Conservation (phyloP, 306 rosid species). For the Corylus americana region DNA sequence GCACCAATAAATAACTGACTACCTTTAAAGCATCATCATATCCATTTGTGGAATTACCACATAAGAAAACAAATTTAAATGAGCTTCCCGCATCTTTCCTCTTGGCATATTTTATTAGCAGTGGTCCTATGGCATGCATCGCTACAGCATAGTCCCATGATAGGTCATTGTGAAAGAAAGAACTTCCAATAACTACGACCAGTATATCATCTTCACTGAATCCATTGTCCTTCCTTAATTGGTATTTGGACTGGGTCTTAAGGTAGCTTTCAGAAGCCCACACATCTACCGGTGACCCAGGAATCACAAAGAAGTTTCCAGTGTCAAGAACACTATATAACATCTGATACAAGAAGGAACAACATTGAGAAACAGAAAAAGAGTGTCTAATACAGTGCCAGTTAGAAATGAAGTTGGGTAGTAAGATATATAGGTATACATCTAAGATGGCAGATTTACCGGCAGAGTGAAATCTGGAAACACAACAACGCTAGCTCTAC, state of each 20-base stretch:
- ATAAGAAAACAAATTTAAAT: slow-evolving; percentile 82
- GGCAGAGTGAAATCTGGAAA: slow-evolving; percentile 93
- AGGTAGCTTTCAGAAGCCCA: slow-evolving; percentile 78
- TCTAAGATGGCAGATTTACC: slow-evolving; percentile 45
- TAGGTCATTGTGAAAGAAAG: slow-evolving; percentile 65
- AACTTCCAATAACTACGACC: slow-evolving; percentile 84
- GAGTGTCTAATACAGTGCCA: slow-evolving; percentile 28
- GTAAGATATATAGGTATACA: slow-evolving; percentile 1
- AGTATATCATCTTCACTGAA: slow-evolving; percentile 63
- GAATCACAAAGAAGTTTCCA: slow-evolving; percentile 93
- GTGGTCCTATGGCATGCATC: slow-evolving; percentile 88
- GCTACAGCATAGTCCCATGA: slow-evolving; percentile 95
- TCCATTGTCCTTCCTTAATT: slow-evolving; percentile 57
- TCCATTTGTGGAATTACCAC: slow-evolving; percentile 83
- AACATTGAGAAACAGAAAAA: slow-evolving; percentile 36
- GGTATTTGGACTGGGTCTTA: slow-evolving; percentile 64
- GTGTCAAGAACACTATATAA: slow-evolving; percentile 78
- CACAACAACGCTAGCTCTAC: slow-evolving; percentile 77
- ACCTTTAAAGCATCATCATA: slow-evolving; percentile 78
- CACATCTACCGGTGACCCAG: slow-evolving; percentile 89
- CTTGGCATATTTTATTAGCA: slow-evolving; percentile 75
- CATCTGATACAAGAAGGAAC: slow-evolving; percentile 66
- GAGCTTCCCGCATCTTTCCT: slow-evolving; percentile 58
- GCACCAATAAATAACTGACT: slow-evolving; percentile 31
- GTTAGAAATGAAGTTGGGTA: slow-evolving; percentile 25